Conservation (phyloP, 169 alveolate species). For the Sarcocystis neurona region DNA sequence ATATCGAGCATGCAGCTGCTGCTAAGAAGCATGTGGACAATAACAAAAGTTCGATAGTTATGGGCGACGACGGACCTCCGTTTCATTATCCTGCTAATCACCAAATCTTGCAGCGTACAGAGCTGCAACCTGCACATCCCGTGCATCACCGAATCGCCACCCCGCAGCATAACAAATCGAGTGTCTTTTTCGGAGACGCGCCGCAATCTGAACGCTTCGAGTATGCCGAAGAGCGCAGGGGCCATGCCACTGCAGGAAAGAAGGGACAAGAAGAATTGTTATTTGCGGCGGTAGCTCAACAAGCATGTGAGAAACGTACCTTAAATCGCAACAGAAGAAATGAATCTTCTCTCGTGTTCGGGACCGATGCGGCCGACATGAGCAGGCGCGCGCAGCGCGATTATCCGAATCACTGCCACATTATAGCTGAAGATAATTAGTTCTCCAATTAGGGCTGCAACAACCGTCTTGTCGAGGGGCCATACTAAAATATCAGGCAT, state of each 20-base stretch:
- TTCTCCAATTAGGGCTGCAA: too few relatives aligned
- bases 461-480: too few relatives aligned
- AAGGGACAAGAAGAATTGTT: constrained; percentile 15
- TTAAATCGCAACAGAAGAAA: neutral
- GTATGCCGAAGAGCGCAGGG: constrained; percentile 31
- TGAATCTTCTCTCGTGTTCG: constrained; percentile 13
- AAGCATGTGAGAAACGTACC: neutral
- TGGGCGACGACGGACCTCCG: constrained; percentile 24
- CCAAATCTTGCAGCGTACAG: neutral
- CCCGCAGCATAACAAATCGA: constrained; percentile 11
- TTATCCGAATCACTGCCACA: too few relatives aligned
- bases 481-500: too few relatives aligned
- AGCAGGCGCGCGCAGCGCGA: too few relatives aligned
- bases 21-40: neutral
- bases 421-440: too few relatives aligned
- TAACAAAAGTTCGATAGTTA: neutral
- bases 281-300: constrained; percentile 8
- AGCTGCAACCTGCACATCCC: neutral
- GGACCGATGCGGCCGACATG: too few relatives aligned
- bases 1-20: neutral
- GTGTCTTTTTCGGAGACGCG: constrained; percentile 15
- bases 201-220: neutral
- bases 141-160: neutral
- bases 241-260: constrained; percentile 9
- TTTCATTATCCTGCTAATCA: neutral